A percentile compares a stretch with the other conserved stretches of the same genome.
Conservation (phyloP, 2,329 filamentous ascomycete genomes). For the Ceratocystiopsis brevicomis region DNA sequence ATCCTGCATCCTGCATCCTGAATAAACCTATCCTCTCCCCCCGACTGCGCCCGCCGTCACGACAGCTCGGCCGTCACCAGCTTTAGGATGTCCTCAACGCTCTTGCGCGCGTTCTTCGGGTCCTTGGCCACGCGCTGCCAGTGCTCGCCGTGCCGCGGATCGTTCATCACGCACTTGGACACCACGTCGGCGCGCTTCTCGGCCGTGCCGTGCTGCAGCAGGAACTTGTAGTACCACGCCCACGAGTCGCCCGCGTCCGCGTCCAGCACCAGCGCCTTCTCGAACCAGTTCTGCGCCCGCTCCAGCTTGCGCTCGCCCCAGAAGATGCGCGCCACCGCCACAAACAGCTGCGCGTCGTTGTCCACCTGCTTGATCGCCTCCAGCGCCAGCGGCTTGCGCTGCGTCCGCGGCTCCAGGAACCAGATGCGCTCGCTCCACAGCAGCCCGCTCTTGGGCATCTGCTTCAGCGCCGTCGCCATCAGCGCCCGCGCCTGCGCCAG, state of each 20-base stretch:
- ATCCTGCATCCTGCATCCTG: no score
- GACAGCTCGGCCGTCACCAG: slow-evolving; percentile 41
- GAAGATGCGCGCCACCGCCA: slow-evolving; percentile 85
- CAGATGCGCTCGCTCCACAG: slow-evolving; percentile 93
- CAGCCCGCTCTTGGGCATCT: slow-evolving; percentile 70
- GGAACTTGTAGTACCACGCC: slow-evolving; percentile 96
- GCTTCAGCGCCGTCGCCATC: slow-evolving; percentile 85
- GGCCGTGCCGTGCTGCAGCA: slow-evolving; percentile 78
- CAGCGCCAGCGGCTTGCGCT: slow-evolving; percentile 75
- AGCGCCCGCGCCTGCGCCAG: slow-evolving; percentile 66
- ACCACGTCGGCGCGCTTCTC: slow-evolving; percentile 81
- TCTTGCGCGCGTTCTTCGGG: slow-evolving; percentile 58
- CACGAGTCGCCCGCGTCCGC: slow-evolving; percentile 79
- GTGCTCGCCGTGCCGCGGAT: slow-evolving; percentile 80
- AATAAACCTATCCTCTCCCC: no score
- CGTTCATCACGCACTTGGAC: slow-evolving; percentile 59
- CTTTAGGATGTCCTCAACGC: slow-evolving; percentile 64
- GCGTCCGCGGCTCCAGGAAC: slow-evolving; percentile 77
- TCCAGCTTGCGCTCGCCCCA: slow-evolving; percentile 86
- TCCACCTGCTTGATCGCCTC: slow-evolving; percentile 97
- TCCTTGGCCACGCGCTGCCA: slow-evolving; percentile 82
- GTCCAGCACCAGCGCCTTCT: slow-evolving; percentile 80
- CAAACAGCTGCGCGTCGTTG: slow-evolving; percentile 73
- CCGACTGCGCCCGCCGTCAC: no score
- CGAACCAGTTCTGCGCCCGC: slow-evolving; percentile 92